These are phyloP conservation scores for Salvia splendens DNA, from an alignment of 257 asterid genomes.

Conservation along the genomic window DNA sequence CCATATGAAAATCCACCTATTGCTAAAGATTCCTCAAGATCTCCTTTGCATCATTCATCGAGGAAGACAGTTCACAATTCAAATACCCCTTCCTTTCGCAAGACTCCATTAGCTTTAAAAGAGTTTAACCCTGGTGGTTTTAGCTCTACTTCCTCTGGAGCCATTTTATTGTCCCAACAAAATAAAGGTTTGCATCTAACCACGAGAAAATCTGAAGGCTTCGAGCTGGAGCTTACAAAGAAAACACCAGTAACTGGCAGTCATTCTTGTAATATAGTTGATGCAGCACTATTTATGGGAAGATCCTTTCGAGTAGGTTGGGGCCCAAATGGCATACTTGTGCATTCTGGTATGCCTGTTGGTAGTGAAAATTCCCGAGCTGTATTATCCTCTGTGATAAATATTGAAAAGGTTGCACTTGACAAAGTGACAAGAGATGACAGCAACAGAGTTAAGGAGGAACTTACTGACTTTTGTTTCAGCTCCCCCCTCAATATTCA, in stretches of 20 bases:
- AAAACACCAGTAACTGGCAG: conserved; percentile 64
- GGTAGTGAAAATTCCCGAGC: conserved; percentile 47
- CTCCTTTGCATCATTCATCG: conserved; percentile 57
- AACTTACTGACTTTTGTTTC: conserved; percentile 72
- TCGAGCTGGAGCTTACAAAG: conserved; percentile 61
- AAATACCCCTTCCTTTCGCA: conserved; percentile 58
- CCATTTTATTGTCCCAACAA: conserved; percentile 77
- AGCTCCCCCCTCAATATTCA: conserved; percentile 79
- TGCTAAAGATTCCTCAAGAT: conserved; percentile 58
- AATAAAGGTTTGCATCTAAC: conserved; percentile 60
- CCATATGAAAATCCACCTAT: conserved; percentile 47
- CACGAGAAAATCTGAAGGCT: conserved; percentile 67
- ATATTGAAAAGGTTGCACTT: conserved; percentile 81
- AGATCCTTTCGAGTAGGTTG: conserved; percentile 98
- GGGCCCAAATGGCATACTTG: conserved; percentile 96
- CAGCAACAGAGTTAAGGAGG: conserved; percentile 55
- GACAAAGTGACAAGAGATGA: conserved; percentile 76
- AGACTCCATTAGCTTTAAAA: conserved; percentile 84
- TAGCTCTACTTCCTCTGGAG: conserved; percentile 62
- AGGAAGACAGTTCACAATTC: conserved; percentile 38
- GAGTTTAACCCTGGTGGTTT: conserved; percentile 77
- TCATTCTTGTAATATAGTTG: conserved; percentile 76
- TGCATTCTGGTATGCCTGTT: conserved; percentile 90
- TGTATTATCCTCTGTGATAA: conserved; percentile 75
- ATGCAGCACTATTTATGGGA: conserved; percentile 98